Base-by-base conservation (phyloP, 495 filamentous ascomycete species). In the Daldinia grandis region DNA sequence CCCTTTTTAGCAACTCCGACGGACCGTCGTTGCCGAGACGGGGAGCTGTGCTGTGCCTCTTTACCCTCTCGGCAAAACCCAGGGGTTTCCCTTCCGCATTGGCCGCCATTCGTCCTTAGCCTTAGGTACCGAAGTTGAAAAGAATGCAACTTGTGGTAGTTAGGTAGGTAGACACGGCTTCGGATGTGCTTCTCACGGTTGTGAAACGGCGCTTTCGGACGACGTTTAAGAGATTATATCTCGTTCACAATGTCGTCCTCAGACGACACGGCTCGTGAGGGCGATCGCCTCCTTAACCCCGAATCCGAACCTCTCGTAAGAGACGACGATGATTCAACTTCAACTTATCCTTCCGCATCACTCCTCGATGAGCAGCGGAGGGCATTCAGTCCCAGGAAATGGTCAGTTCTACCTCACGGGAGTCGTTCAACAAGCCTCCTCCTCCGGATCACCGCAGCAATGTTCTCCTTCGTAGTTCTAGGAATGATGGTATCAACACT, bases 401-500 rank as follows among this genome's bases (percentile, higher is more conserved):
- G 21, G 28, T 2, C 40, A 27, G 30, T 27, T 8, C 25, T 40
- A 15, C 37, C 60, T 15, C 4, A 30, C 5, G 51, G 42, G 5
- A 3, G 2, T 7, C 51, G 21, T n/a, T 37, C 51, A 1, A 62
- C 49, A 7, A 31, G 19, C 37, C 25, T 57, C 1, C 24, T 66
- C n/a, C 31, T 57, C 25, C 69, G 56, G 37, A 68, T 72, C 56
- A 60, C 35, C 4, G 70, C 70, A 4, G 37, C 70, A 1, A 73
- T 69, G 64, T 56, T 58, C 65, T 69, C 60, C 31, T 69, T 69
- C 37, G 8, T 62, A 4, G 58, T 73, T 19, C 30, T 73, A 5
- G 65, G 64, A 0, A 68, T 62, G 59, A 60, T 64, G 47, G 59
- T 64, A 17, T 72, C 69, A 3, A 68, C 69, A 8, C 59, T 72